Evolutionary conservation across 495 filamentous ascomycete species (phyloP).

Genomic region (Trichoderma asperelloides): DNA sequence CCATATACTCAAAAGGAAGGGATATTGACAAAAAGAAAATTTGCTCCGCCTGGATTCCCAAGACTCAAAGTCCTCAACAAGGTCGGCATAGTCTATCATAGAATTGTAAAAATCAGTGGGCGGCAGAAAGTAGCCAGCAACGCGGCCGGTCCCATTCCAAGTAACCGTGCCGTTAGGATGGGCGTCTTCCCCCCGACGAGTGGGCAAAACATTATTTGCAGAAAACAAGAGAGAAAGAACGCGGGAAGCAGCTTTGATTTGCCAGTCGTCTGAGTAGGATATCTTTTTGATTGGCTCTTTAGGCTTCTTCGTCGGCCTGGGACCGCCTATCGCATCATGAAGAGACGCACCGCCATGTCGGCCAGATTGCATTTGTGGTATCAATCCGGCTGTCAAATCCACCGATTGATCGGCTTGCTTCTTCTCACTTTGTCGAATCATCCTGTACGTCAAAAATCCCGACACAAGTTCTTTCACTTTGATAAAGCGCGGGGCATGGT

Average conservation of each 20-base stretch:
- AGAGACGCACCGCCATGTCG: conserved; percentile 50
- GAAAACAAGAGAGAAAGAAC: conserved; percentile 77
- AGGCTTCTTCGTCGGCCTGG: conserved; percentile 33
- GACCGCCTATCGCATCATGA: conserved; percentile 66
- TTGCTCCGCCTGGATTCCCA: conserved; percentile 72
- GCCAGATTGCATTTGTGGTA: conserved; percentile 59
- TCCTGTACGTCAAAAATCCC: conserved; percentile 74
- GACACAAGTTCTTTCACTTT: conserved; percentile 65
- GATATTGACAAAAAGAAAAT: conserved; percentile 91
- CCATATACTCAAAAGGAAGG: conserved; percentile 88
- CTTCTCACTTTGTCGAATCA: conserved; percentile 64
- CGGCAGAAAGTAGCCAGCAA: conserved; percentile 56
- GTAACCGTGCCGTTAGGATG: not conserved
- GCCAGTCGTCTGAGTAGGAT: conserved; percentile 81
- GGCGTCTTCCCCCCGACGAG: not conserved
- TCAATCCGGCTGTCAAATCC: conserved; percentile 53
- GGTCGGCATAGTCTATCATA: conserved; percentile 73
- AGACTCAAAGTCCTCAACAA: conserved; percentile 78
- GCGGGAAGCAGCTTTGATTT: conserved; percentile 72
- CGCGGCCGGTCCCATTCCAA: conserved; percentile 22
- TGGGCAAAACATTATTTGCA: conserved; percentile 54
- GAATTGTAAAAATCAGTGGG: conserved; percentile 85
- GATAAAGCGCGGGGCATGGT: conserved; percentile 59
- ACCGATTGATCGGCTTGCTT: conserved; percentile 44
- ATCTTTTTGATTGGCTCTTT: conserved; percentile 40